Conservation (phyloP, 176 grass and related monocot genomes). For the Ananas comosus region DNA sequence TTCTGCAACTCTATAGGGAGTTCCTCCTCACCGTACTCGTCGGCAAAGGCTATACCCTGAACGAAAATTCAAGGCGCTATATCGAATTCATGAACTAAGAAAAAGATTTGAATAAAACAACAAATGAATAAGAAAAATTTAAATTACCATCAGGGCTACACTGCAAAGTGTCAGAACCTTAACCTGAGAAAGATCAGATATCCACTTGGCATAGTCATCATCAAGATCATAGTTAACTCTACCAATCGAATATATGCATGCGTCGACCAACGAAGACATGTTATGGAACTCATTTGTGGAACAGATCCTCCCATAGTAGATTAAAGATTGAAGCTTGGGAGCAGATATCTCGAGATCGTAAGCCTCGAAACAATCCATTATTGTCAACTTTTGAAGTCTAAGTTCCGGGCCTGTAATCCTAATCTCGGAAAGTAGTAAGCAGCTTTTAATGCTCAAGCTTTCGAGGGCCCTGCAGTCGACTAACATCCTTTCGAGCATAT, state of each 20-base stretch:
- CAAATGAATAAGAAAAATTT: neutral
- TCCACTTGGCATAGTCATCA: neutral
- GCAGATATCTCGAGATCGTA: slow-evolving; percentile 9
- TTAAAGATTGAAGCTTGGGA: slow-evolving; percentile 36
- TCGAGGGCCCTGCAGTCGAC: slow-evolving; percentile 23
- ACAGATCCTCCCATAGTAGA: slow-evolving; percentile 18
- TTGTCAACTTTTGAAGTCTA: slow-evolving; percentile 27
- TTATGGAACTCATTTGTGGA: neutral
- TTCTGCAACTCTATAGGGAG: slow-evolving; percentile 11
- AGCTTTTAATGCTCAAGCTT: slow-evolving; percentile 37
- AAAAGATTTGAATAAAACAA: neutral
- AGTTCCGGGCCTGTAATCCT: slow-evolving; percentile 15
- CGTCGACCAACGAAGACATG: slow-evolving; percentile 25
- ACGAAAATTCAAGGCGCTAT: neutral
- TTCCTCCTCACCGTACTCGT: neutral
- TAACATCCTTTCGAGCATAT: slow-evolving; percentile 19
- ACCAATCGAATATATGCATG: slow-evolving; percentile 25
- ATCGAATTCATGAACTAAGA: neutral
- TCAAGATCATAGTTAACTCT: neutral
- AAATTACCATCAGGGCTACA: slow-evolving; percentile 26
- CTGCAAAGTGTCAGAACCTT: slow-evolving; percentile 30
- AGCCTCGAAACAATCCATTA: slow-evolving; percentile 19
- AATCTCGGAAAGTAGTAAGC: slow-evolving; percentile 1
- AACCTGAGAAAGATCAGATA: slow-evolving; percentile 28
- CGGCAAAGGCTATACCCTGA: neutral